Conservation (phyloP, 2,329 filamentous ascomycete species). For the Thielaviopsis cerberus region DNA sequence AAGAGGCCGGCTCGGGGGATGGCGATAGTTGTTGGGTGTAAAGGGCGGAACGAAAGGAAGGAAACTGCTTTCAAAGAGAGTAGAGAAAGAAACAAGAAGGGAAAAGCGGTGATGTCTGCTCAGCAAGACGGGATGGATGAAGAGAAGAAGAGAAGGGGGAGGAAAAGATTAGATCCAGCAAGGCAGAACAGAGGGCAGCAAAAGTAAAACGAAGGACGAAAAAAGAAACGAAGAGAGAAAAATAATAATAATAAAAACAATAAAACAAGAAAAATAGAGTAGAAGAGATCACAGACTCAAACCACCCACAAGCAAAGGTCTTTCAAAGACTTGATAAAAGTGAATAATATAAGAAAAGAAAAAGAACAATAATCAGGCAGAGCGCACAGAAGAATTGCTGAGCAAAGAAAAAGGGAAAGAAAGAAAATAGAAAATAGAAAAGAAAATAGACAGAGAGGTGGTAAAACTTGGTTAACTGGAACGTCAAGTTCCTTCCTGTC, state of each 20-base stretch:
- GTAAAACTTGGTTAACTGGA: not conserved
- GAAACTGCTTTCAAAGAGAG: not conserved
- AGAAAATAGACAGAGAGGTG: not conserved
- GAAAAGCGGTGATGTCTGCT: not conserved
- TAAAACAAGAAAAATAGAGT: not conserved
- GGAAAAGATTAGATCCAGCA: not conserved
- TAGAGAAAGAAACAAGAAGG: not conserved
- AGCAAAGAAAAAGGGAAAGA: not conserved
- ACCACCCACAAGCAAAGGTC: not conserved
- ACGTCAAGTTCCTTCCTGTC: not conserved
- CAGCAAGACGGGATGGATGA: not conserved
- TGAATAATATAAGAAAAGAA: no score
- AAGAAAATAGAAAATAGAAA: not conserved
- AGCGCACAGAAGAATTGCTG: not conserved
- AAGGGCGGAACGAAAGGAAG: not conserved
- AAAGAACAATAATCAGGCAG: not conserved
- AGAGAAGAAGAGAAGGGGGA: not conserved
- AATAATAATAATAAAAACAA: not conserved
- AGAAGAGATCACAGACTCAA: not conserved
- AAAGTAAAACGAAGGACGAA: not conserved
- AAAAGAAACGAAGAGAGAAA: not conserved
- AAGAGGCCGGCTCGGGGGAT: slow-evolving; percentile 2
- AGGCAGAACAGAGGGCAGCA: not conserved
- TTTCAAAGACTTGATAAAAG: not conserved
- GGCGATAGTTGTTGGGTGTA: not conserved